A percentile compares a stretch with the other conserved stretches of the same genome.
Conservation (phyloP, 2,329 filamentous ascomycete species). For the Zymoseptoria brevis region DNA sequence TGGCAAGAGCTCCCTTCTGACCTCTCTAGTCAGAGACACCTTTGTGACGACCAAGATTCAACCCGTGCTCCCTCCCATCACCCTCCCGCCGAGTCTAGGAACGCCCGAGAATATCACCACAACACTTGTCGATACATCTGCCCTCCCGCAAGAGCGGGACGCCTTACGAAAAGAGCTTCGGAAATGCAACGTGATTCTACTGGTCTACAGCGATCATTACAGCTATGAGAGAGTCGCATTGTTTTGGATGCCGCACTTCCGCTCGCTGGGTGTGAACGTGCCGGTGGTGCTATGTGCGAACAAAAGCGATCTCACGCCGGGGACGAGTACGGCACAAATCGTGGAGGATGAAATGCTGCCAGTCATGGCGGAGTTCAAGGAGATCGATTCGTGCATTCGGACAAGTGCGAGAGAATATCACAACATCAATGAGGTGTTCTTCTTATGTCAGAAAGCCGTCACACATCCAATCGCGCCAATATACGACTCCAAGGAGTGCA, state of each 20-base stretch:
- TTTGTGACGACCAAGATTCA: constrained; percentile 96
- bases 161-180: constrained; percentile 88
- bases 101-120: constrained; percentile 96
- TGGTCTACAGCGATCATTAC: constrained; percentile 97
- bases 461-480: constrained; percentile 93
- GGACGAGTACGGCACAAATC: constrained; percentile 71
- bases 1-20: constrained; percentile 69
- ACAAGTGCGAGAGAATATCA: constrained; percentile 85
- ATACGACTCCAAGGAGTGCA: constrained; percentile 84
- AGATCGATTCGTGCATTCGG: constrained; percentile 95
- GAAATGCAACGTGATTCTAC: constrained; percentile 91
- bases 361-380: constrained; percentile 82
- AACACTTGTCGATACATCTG: constrained; percentile 94
- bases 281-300: constrained; percentile 95
- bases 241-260: constrained; percentile 98
- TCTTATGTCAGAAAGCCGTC: constrained; percentile 95
- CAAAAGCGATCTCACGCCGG: constrained; percentile 76
- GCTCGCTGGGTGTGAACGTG: constrained; percentile 95
- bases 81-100: constrained; percentile 83
- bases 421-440: constrained; percentile 92
- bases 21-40: constrained; percentile 87
- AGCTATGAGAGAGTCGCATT: constrained; percentile 95
- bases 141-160: constrained; percentile 84
- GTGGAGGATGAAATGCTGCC: constrained; percentile 97
- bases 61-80: constrained; percentile 86